A percentile compares a stretch with the other conserved stretches of the same genome.
phyloP scores from a whole-genome alignment of 768 basidiomycete genomes.

The Tricholomella constricta region DNA sequence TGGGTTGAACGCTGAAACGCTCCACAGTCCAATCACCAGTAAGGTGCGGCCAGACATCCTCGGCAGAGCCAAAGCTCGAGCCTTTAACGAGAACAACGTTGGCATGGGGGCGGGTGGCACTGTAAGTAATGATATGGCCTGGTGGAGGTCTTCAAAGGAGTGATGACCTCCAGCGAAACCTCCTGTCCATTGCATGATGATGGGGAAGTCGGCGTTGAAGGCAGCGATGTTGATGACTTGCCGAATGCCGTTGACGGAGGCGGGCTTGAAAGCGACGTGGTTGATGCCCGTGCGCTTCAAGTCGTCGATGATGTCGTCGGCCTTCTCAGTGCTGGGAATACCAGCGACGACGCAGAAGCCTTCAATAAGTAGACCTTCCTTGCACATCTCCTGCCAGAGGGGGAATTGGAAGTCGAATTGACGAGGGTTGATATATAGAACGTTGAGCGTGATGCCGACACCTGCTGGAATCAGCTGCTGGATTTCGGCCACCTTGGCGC shows the following conservation, averaged over 20 bases:
- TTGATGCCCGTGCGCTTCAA: slow-evolving; percentile 85
- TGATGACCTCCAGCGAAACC: slow-evolving; percentile 99
- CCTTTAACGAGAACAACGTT: slow-evolving; percentile 93
- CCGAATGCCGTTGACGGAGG: slow-evolving; percentile 95
- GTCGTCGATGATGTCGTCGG: slow-evolving; percentile 90
- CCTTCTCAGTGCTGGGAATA: slow-evolving; percentile 96
- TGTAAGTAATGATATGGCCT: slow-evolving; percentile 92
- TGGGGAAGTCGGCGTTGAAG: slow-evolving; percentile 92
- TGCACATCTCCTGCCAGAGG: slow-evolving; percentile 96
- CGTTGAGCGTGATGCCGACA: slow-evolving; percentile 90
- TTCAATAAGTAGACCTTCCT: slow-evolving; percentile 93
- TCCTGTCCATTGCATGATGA: slow-evolving; percentile 99
- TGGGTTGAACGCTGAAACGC: slow-evolving; percentile 82
- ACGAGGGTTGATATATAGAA: slow-evolving; percentile 97
- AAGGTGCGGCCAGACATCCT: slow-evolving; percentile 96
- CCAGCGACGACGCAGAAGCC: slow-evolving; percentile 99
- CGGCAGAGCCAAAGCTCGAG: slow-evolving; percentile 93
- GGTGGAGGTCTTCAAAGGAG: slow-evolving; percentile 98
- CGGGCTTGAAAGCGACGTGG: slow-evolving; percentile 98
- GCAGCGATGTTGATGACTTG: slow-evolving; percentile 96
- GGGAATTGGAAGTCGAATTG: slow-evolving; percentile 98
- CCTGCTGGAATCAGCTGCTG: slow-evolving; percentile 83
- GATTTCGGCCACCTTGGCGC: slow-evolving; percentile 91
- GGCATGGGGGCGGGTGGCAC: slow-evolving; percentile 80
- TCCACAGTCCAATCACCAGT: slow-evolving; percentile 93